Percentiles rank a stretch among this genome's conserved stretches.
Conservation (phyloP, 2,329 filamentous ascomycete genomes). For the Penicillium paneum region DNA sequence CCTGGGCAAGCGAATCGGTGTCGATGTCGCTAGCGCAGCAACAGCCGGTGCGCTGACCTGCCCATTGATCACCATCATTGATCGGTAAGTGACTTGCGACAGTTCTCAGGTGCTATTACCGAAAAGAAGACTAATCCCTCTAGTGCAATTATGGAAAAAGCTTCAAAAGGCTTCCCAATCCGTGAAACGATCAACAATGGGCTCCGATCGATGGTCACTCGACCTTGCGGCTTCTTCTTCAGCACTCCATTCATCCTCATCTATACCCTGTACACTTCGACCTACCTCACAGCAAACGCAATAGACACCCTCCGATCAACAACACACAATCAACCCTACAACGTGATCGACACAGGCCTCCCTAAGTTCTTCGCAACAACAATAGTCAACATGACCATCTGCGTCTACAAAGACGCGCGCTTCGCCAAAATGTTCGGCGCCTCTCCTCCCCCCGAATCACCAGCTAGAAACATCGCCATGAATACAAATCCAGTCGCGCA, state of each 20-base stretch:
- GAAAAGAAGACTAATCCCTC: background rate
- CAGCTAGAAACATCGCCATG: slow-evolving; percentile 5
- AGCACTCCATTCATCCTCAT: slow-evolving; percentile 51
- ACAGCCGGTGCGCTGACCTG: slow-evolving; percentile 73
- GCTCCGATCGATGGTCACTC: slow-evolving; percentile 39
- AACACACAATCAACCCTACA: slow-evolving; percentile 54
- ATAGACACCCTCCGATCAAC: slow-evolving; percentile 80
- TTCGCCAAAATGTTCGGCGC: slow-evolving; percentile 82
- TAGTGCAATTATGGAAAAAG: slow-evolving; percentile 52
- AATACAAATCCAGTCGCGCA: background rate
- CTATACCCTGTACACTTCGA: slow-evolving; percentile 72
- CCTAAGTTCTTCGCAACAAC: slow-evolving; percentile 79
- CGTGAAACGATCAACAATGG: slow-evolving; percentile 41
- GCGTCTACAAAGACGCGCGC: slow-evolving; percentile 84
- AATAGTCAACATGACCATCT: slow-evolving; percentile 77
- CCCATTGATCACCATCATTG: slow-evolving; percentile 82
- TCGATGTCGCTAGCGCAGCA: slow-evolving; percentile 67
- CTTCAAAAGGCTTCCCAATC: slow-evolving; percentile 45
- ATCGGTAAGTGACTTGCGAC: slow-evolving; percentile 57
- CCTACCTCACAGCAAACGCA: slow-evolving; percentile 82
- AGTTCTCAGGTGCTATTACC: background rate
- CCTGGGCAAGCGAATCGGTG: slow-evolving; percentile 62
- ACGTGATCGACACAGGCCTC: slow-evolving; percentile 65
- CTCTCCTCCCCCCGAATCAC: slow-evolving; percentile 43
- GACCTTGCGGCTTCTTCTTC: slow-evolving; percentile 44